These are phyloP conservation scores for Aureobasidium sp. DNA, from an alignment of 2,329 filamentous ascomycete genomes.

Conservation along the genomic window DNA sequence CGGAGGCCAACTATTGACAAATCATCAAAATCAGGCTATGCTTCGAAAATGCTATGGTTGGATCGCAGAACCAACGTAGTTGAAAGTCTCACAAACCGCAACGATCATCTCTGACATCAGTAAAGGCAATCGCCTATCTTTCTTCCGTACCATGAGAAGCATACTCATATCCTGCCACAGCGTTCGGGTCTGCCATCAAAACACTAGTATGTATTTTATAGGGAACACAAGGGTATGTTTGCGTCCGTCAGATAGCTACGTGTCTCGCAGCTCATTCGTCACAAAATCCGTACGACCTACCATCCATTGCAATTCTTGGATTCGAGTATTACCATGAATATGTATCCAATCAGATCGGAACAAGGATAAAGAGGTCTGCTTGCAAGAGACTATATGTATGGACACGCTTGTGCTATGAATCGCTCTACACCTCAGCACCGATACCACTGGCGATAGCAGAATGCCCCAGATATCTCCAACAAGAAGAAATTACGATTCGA, in stretches of 20 bases:
- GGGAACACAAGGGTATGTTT: neutral
- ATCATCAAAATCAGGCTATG: neutral
- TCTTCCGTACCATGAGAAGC: neutral
- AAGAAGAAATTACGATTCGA: neutral
- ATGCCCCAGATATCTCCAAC: neutral
- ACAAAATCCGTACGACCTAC: neutral
- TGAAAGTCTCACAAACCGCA: no score
- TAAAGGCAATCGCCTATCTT: no score
- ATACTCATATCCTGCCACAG: neutral
- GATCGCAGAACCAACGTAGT: no score
- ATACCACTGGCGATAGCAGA: neutral
- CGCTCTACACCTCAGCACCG: neutral
- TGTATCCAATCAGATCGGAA: neutral
- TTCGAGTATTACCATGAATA: neutral
- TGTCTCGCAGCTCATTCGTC: neutral
- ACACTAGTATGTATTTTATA: neutral
- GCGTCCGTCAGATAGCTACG: neutral
- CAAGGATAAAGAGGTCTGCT: neutral
- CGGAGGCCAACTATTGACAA: no score
- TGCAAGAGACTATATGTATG: neutral
- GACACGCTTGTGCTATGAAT: no score
- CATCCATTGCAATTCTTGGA: neutral
- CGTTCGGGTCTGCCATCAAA: neutral
- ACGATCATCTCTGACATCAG: no score
- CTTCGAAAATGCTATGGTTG: neutral